Evolutionary conservation across 257 asterid species (phyloP), one percentile per base, ranked within the genome.

Genomic region (Fraxinus cuspidata): DNA sequence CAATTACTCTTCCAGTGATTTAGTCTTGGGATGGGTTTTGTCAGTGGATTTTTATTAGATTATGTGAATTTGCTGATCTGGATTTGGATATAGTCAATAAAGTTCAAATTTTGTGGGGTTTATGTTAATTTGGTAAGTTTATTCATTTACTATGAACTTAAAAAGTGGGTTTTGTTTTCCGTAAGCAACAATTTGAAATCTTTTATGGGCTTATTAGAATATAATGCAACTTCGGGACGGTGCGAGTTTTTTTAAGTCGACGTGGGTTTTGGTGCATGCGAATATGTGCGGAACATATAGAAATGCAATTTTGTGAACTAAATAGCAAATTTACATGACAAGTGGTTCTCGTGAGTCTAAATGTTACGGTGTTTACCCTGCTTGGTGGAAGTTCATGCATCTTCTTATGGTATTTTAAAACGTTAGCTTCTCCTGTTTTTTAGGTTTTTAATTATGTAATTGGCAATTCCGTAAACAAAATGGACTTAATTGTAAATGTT

Each of bases 51-150:
- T 58, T 10, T 7, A 58, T 49, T 58, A 32, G 1, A 70, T 72
- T 53, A 31, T 42, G 74, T 72, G 79, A 72, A 76, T 38, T 49
- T 64, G 25, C 47, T 31, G 53, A 40, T 74, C 56, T 73, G 44
- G 67, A 68, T 77, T 64, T 70, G 34, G 21, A 58, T 58, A 9
- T 58, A 0, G 1, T 15, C 23, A 25, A 60, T 21, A 25, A 25
- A 9, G 29, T 10, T 23, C 23, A 60, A 10, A 9, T 7, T 29
- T 23, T 60, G 15, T 60, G 16, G 32, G 68, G 16, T 25, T 60
- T 60, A 16, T 60, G 68, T 7, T 21, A 25, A 9, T 23, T 60
- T 23, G 10, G 32, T 23, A 60, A 0, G 68, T 8, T 21, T 23
- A 9, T 10, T 25, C 13, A 25, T 21, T 60, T 60, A 60, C 25